Percentiles rank a stretch among this genome's conserved stretches.
phyloP scores from a whole-genome alignment of 2,329 filamentous ascomycete genomes.

The Acrodontium crateriforme region DNA sequence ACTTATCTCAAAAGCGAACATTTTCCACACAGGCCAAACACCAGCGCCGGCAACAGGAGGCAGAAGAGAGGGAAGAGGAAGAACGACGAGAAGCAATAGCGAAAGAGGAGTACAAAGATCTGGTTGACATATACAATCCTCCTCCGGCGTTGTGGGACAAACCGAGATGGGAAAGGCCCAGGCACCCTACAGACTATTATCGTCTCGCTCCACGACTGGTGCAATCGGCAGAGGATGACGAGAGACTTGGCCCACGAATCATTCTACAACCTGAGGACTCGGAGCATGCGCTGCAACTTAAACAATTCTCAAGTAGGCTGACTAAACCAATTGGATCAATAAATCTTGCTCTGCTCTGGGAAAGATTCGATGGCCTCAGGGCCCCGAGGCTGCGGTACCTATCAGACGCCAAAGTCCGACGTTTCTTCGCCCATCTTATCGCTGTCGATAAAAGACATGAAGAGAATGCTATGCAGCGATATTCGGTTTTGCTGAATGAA shows the following conservation, averaged over 20 bases:
- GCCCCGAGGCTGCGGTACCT: conserved; percentile 41
- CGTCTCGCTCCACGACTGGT: conserved; percentile 18
- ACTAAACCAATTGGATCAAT: conserved; percentile 7
- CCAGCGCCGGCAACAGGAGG: no score
- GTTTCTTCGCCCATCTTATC: conserved; percentile 55
- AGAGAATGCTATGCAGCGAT: conserved; percentile 58
- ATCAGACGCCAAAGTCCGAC: conserved; percentile 39
- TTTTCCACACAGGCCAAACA: no score
- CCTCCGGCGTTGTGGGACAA: conserved; percentile 8
- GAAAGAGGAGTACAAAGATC: conserved; percentile 31
- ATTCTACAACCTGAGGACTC: conserved; percentile 11
- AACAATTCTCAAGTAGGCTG: conserved; percentile 6
- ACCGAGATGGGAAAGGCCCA: no score
- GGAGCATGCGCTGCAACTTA: conserved; percentile 10
- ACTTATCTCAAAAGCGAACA: no score
- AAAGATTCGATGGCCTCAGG: conserved; percentile 39
- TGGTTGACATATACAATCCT: conserved; percentile 34
- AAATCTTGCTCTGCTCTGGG: conserved; percentile 29
- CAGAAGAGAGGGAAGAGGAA: no score
- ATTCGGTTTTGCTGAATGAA: conserved; percentile 72
- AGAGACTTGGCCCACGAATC: conserved; percentile 5
- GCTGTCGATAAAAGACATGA: conserved; percentile 40
- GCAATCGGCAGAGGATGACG: conserved; percentile 16
- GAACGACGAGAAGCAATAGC: conserved; percentile 17
- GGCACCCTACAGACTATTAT: no score